Evolutionary conservation across 306 rosid genomes (phyloP), one percentile per base, ranked within the genome.

Genomic region (Cyamopsis tetragonoloba): DNA sequence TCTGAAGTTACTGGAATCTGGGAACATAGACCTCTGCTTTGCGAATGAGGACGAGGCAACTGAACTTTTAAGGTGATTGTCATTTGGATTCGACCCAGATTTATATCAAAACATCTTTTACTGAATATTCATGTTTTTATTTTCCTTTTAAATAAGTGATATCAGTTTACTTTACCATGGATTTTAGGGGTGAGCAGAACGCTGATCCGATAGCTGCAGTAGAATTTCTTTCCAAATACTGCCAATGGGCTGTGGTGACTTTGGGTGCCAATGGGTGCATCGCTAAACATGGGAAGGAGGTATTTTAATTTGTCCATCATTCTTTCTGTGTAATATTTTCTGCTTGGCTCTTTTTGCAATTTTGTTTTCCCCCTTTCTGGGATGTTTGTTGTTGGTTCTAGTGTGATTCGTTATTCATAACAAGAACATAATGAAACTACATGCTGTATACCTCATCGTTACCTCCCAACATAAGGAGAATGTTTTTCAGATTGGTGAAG

Each of bases 11-110:
- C 75, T 93, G 74, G 82, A 86, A 69, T 90, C 96, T 0, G 89
- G 96, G 75, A 66, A 60, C 53, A 62, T 90, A 60, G 96, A 93
- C 86, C 96, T 93, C 49, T 93, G 99, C 83, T 93, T 90, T 80
- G 96, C 96, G 75, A 93, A 93, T 46, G 99, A 93, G 79, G 99
- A 93, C 61, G 99, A 93, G 70, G 99, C 99, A 72, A 76, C 90
- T 51, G 99, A 90, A 79, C 85, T 93, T 78, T 53, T 93, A 58
- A 84, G 99, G 99, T 93, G 80, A 64, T 27, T 70, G 12, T 32
- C 53, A 3, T 54, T 79, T 55, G 47, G 72, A 31, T 18, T 37
- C 26, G 31, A 28, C 60, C 37, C 47, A 17, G 34, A 41, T 37
- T 60, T 14, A 35, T 61, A 14, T 68, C 5, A 46, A 55, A 26